Percentiles rank a stretch among this genome's conserved stretches.
Conservation (phyloP, 2,329 filamentous ascomycete species). For the Colletotrichum musicola region DNA sequence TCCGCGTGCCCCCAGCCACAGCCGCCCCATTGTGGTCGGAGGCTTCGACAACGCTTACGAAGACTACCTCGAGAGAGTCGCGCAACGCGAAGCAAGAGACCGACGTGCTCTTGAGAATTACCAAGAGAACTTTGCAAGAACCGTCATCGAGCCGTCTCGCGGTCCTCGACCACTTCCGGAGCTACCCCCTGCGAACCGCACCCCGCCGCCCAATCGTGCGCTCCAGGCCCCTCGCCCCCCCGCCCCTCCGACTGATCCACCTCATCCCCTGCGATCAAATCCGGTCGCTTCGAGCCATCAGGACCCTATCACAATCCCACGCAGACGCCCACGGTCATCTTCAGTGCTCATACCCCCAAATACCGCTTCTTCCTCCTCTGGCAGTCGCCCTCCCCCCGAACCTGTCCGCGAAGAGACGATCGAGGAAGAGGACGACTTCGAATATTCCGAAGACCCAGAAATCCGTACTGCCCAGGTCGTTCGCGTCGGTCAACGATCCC, state of each 20-base stretch:
- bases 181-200: conserved; percentile 23
- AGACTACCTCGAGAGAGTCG: conserved; percentile 29
- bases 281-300: conserved; percentile 33
- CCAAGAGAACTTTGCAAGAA: conserved; percentile 2
- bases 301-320: conserved; percentile 24
- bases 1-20: conserved; percentile 11
- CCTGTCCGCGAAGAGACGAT: conserved; percentile 15
- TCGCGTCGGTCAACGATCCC: conserved; percentile 21
- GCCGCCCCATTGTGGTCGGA: conserved; percentile 36
- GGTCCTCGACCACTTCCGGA: conserved; percentile 30
- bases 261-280: conserved; percentile 36
- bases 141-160: conserved; percentile 1
- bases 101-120: conserved; percentile 10
- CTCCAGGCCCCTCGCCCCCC: conserved; percentile 30
- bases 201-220: conserved; percentile 17
- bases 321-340: conserved; percentile 29
- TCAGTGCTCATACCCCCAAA: conserved; percentile 23
- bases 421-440: conserved; percentile 14
- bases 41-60: conserved; percentile 36
- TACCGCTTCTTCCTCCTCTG: neutral
- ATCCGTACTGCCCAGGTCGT: conserved; percentile 27
- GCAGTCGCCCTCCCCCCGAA: conserved; percentile 6
- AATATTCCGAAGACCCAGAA: conserved; percentile 27
- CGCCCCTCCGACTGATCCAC: conserved; percentile 31
- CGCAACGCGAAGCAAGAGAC: conserved; percentile 25